A percentile compares a stretch with the other conserved stretches of the same genome.
These are phyloP conservation scores for Pseudonitzschia multistriata DNA, from an alignment of 108 stramenopile genomes.

Conservation along the genomic window DNA sequence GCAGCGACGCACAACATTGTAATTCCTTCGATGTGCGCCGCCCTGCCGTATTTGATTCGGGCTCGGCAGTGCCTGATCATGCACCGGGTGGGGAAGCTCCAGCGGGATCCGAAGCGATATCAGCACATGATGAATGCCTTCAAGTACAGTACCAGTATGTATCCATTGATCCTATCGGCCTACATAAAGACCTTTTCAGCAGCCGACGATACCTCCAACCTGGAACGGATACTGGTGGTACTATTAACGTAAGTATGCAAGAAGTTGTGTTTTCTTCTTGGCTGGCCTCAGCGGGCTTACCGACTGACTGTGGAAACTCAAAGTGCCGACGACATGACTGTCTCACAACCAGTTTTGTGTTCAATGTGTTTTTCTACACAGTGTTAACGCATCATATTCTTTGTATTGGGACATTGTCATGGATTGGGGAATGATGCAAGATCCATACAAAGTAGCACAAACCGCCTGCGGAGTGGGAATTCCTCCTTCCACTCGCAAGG, in stretches of 20 bases:
- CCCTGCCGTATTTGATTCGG: slow-evolving; percentile 78
- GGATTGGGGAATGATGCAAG: slow-evolving; percentile 91
- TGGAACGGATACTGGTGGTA: slow-evolving; percentile 55
- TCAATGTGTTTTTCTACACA: neutral
- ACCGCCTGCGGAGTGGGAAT: slow-evolving; percentile 36
- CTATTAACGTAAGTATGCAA: slow-evolving; percentile 48
- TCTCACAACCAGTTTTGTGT: neutral
- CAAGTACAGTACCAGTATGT: slow-evolving; percentile 79
- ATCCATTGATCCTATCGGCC: slow-evolving; percentile 72
- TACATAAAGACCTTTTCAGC: slow-evolving; percentile 66
- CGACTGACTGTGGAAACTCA: neutral
- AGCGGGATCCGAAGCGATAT: slow-evolving; percentile 66
- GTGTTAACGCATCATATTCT: slow-evolving; percentile 70
- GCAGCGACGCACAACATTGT: slow-evolving; percentile 63
- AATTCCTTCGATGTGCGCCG: slow-evolving; percentile 67
- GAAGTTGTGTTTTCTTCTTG: neutral
- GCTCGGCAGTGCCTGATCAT: slow-evolving; percentile 83
- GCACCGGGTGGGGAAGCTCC: slow-evolving; percentile 63
- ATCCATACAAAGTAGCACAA: slow-evolving; percentile 48
- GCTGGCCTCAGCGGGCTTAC: too few relatives aligned
- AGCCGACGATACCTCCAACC: slow-evolving; percentile 29
- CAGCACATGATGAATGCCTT: slow-evolving; percentile 80
- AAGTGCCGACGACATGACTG: neutral
- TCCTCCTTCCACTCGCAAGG: slow-evolving; percentile 4
- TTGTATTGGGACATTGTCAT: slow-evolving; percentile 81